A percentile compares a stretch with the other conserved stretches of the same genome.
Conservation (phyloP, 2,329 filamentous ascomycete genomes). For the Trichoderma atrobrunneum region DNA sequence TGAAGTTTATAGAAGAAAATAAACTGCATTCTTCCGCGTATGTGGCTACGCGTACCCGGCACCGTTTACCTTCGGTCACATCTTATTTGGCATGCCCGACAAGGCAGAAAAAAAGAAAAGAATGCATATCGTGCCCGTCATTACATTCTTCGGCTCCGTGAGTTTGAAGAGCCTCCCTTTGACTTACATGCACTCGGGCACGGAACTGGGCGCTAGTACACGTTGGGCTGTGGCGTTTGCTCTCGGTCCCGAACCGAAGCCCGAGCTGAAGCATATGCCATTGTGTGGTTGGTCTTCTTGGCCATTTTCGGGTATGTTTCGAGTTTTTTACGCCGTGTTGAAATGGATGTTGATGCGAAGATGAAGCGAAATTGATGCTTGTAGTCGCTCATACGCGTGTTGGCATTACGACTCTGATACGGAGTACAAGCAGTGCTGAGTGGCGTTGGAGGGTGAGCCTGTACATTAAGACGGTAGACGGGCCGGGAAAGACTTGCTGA, state of each 20-base stretch:
- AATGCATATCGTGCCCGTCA: background rate
- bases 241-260: constrained; percentile 5
- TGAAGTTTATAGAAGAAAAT: background rate
- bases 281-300: background rate
- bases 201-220: constrained; percentile 4
- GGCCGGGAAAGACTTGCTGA: background rate
- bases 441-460: background rate
- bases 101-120: background rate
- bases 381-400: background rate
- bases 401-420: background rate
- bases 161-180: background rate
- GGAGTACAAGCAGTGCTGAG: background rate
- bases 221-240: constrained; percentile 8
- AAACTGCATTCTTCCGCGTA: background rate
- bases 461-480: background rate
- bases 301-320: background rate
- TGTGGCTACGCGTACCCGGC: background rate
- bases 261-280: background rate
- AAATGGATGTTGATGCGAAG: background rate
- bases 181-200: constrained; percentile 1
- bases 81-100: background rate
- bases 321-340: background rate
- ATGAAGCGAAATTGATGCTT: background rate
- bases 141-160: background rate
- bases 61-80: background rate